Conservation (phyloP, 768 basidiomycete species). For the Suillus brevipes region DNA sequence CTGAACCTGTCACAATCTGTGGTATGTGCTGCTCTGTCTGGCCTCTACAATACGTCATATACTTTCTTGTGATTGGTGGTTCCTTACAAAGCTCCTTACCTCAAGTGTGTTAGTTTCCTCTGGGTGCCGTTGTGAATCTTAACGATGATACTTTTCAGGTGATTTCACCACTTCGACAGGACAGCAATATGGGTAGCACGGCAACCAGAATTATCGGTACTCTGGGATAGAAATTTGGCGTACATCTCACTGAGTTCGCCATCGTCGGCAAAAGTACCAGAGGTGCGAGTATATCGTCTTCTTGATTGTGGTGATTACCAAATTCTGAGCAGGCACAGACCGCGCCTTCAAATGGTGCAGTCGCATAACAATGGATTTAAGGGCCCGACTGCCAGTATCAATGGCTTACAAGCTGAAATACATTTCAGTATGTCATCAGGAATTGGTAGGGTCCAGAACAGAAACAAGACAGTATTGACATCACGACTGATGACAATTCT, state of each 20-base stretch:
- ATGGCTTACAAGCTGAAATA: constrained; percentile 16
- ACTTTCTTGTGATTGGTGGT: not conserved
- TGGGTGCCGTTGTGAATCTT: not conserved
- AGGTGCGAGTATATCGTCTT: constrained; percentile 44
- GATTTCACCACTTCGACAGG: not conserved
- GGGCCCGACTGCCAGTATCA: constrained; percentile 32
- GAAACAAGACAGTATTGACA: not conserved
- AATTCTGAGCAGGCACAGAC: constrained; percentile 29
- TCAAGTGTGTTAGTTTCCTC: not conserved
- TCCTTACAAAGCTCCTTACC: not conserved
- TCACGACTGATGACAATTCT: not conserved
- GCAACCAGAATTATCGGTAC: not conserved
- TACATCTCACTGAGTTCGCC: constrained; percentile 34
- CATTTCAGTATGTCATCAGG: constrained; percentile 30
- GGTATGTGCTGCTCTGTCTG: not conserved
- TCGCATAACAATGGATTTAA: constrained; percentile 46
- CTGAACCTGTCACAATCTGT: not conserved
- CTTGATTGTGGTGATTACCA: constrained; percentile 42
- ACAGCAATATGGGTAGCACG: not conserved
- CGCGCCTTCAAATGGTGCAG: constrained; percentile 40
- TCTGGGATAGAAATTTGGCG: constrained; percentile 29
- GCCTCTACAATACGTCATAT: not conserved
- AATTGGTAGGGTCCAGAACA: not conserved
- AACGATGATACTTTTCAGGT: not conserved
- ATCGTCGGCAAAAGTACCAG: constrained; percentile 45